Base-by-base conservation (phyloP, 2,329 filamentous ascomycete species). In the Colletotrichum neosansevieriae region DNA sequence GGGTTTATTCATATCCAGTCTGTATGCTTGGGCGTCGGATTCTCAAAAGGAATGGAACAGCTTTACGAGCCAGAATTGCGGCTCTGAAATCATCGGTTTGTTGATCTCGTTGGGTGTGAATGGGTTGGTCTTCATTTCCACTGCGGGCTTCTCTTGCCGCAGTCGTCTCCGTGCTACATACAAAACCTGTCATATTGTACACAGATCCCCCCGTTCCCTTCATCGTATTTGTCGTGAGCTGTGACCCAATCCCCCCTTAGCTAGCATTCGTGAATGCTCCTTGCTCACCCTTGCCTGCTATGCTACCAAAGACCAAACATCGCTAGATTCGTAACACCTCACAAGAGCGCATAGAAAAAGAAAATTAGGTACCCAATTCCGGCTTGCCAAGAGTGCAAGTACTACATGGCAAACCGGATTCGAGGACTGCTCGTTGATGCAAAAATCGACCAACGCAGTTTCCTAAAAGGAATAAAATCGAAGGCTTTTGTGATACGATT, bases 381-480 rank as follows among this genome's bases (percentile, higher is more conserved):
- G 24, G 61, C 32, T 49, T 58, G 56, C 44, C 36, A 49, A n/a
- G 34, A 42, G 56, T 29, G 47, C 32, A 19, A 11, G 15, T 11
- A 15, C 51, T 40, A 38, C 36, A 19, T 38, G 49, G 38, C 51
- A 32, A 34, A 32, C 32, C 54, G 11, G 40, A 47, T 17, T 29
- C 54, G 40, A 56, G 17, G 62, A 51, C 24, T 60, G 61, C 24
- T 32, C 38, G 61, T 45, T 54, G 61, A 59, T 60, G 61, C 47
- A 24, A 69, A 54, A 38, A 34, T 49, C 40, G 47, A 24, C 51
- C 61, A 68, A 60, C 47, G 42, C 61, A 69, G 50, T 69, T 56
- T 66, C 62, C 54, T 59, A 64, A 69, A 24, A 47, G 45, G 34
- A 63, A 64, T 69, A 67, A 71, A 65, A 70, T 73, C 71, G 57